phyloP scores from a whole-genome alignment of 2,329 filamentous ascomycete species.

The Helotiales sp. region DNA sequence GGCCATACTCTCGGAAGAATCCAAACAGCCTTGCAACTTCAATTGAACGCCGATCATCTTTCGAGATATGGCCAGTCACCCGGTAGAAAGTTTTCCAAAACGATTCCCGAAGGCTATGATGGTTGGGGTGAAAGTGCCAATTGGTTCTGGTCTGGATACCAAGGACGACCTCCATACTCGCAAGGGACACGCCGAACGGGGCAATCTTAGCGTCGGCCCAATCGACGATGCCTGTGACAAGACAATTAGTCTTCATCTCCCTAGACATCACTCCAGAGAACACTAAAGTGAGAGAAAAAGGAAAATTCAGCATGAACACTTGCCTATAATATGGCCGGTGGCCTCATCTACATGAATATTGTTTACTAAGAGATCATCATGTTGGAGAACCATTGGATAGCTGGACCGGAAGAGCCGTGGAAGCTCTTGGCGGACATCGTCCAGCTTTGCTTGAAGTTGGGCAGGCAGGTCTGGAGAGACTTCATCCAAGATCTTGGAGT shows the following conservation, averaged over 20 bases:
- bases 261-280: constrained; percentile 5
- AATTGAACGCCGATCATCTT: constrained; percentile 12
- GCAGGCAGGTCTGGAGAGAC: constrained; percentile 5
- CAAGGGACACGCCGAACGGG: constrained; percentile 13
- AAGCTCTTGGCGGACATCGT: constrained; percentile 5
- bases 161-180: constrained; percentile 12
- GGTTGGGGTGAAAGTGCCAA: constrained; percentile 15
- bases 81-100: constrained; percentile 13
- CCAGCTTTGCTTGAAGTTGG: constrained; percentile 4
- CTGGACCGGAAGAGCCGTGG: constrained; percentile 3
- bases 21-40: constrained; percentile 16
- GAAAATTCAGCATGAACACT: constrained; percentile 3
- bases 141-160: constrained; percentile 10
- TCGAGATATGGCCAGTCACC: constrained; percentile 7
- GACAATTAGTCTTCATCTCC: constrained; percentile 7
- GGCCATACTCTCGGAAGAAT: constrained; percentile 8
- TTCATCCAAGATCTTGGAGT: constrained; percentile 4
- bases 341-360: constrained; percentile 10
- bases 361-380: constrained; percentile 9
- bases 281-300: constrained; percentile 4
- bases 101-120: constrained; percentile 8
- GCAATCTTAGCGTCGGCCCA: constrained; percentile 12
- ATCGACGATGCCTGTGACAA: constrained; percentile 11
- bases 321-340: constrained; percentile 9
- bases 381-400: constrained; percentile 8